A percentile compares a stretch with the other conserved stretches of the same genome.
These are phyloP conservation scores for Pluteus cervinus DNA, from an alignment of 768 basidiomycete genomes.

Conservation along the genomic window DNA sequence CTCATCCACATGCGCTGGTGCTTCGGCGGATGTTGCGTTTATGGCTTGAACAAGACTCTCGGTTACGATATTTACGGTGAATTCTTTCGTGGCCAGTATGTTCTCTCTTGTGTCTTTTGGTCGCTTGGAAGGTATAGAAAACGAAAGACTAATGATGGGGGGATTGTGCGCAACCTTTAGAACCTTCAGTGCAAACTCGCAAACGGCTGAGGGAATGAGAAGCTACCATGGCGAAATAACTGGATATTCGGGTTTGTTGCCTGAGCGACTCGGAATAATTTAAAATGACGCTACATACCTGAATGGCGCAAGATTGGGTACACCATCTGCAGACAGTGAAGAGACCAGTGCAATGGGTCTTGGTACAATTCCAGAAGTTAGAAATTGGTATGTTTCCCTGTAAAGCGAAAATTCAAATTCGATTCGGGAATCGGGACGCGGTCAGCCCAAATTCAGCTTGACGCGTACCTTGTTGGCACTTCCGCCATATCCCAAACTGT, in stretches of 20 bases:
- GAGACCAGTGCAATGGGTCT: slow-evolving; percentile 68
- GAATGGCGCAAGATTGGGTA: slow-evolving; percentile 61
- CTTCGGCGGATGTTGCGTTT: slow-evolving; percentile 49
- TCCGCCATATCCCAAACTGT: too few species aligned
- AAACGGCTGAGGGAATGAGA: neutral
- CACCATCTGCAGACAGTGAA: slow-evolving; percentile 42
- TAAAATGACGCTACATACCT: slow-evolving; percentile 33
- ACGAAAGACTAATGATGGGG: slow-evolving; percentile 59
- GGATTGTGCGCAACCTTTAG: slow-evolving; percentile 62
- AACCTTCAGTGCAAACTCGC: too few species aligned
- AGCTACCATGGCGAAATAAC: slow-evolving; percentile 60
- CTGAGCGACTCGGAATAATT: neutral
- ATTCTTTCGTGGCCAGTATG: slow-evolving; percentile 58
- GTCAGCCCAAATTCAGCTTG: too few species aligned
- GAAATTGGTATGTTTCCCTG: slow-evolving; percentile 40
- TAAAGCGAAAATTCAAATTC: neutral
- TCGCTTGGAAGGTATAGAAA: slow-evolving; percentile 35
- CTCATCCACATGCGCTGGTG: slow-evolving; percentile 46
- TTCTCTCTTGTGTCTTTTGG: slow-evolving; percentile 63
- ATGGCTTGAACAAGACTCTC: slow-evolving; percentile 56
- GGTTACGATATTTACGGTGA: slow-evolving; percentile 68
- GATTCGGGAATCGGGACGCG: slow-evolving; percentile 3
- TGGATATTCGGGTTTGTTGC: slow-evolving; percentile 13
- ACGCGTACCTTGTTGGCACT: too few species aligned
- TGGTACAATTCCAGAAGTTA: slow-evolving; percentile 56